These are phyloP conservation scores for Erodium texanum DNA, from an alignment of 441 rosid genomes.

Conservation along the genomic window DNA sequence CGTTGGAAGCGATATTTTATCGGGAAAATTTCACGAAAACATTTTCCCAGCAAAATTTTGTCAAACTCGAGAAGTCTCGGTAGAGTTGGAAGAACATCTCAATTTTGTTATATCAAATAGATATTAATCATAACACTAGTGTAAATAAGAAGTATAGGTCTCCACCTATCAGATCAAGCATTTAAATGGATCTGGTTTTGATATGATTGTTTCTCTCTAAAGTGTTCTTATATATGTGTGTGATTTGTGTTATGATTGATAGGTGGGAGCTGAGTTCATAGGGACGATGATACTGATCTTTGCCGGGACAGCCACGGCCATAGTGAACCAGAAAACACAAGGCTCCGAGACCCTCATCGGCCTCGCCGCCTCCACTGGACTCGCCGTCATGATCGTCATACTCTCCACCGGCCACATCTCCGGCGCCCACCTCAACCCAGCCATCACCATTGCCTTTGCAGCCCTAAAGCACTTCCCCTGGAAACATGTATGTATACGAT, in stretches of 20 bases:
- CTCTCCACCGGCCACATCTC: constrained; percentile 84
- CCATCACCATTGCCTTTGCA: constrained; percentile 71
- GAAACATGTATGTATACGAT: constrained; percentile 47
- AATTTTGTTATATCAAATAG: no score
- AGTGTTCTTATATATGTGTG: no score
- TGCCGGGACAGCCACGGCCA: constrained; percentile 71
- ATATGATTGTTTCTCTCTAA: no score
- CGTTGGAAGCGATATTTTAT: no score
- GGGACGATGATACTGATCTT: constrained; percentile 76
- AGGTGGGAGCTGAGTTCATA: constrained; percentile 89
- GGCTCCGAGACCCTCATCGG: constrained; percentile 74
- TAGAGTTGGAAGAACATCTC: no score
- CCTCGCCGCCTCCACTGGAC: constrained; percentile 61
- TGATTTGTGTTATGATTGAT: neutral
- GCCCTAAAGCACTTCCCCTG: constrained; percentile 77
- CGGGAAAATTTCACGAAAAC: no score
- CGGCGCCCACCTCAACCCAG: constrained; percentile 89
- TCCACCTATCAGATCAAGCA: no score
- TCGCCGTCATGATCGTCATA: constrained; percentile 73
- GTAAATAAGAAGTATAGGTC: no score
- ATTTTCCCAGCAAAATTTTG: no score
- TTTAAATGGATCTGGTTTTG: no score
- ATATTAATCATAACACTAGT: no score
- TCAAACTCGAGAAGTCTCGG: no score
- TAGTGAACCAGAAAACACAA: constrained; percentile 69